Percentiles rank a stretch among this genome's conserved stretches.
Evolutionary conservation across 306 rosid genomes (phyloP).

Genomic region (Quillaja saponaria): DNA sequence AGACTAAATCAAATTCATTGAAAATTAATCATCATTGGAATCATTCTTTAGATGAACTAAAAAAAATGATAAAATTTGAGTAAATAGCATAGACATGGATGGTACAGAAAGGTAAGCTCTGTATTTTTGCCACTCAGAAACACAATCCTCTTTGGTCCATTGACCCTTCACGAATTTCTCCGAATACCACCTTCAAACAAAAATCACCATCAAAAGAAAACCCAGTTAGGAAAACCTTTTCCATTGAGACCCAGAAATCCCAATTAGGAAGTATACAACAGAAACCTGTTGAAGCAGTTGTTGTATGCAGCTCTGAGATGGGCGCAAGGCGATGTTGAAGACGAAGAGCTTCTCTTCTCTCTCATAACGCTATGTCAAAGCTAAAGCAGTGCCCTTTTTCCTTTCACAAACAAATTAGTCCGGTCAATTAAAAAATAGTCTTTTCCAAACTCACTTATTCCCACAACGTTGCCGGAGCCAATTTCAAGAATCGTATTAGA

Average conservation of each 20-base stretch:
- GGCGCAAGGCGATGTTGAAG: conserved; percentile 72
- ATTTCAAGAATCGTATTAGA: too few relatives aligned
- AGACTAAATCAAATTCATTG: background rate
- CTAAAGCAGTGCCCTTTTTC: too few relatives aligned
- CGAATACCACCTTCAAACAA: conserved; percentile 60
- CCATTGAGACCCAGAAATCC: background rate
- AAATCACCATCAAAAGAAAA: background rate
- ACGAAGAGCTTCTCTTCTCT: conserved; percentile 44
- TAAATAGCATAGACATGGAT: background rate
- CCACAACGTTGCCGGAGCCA: too few relatives aligned
- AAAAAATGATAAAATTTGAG: background rate
- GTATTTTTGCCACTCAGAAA: conserved; percentile 78
- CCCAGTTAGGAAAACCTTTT: conserved; percentile 22
- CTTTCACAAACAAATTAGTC: background rate
- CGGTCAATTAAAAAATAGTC: background rate
- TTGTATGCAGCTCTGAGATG: conserved; percentile 74
- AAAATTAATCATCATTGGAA: background rate
- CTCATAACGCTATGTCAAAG: conserved; percentile 26
- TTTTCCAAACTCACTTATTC: background rate
- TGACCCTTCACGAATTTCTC: conserved; percentile 75
- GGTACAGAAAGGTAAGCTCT: conserved; percentile 78
- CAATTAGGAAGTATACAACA: background rate
- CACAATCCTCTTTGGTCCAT: conserved; percentile 72
- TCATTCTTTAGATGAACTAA: background rate
- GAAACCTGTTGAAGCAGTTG: conserved; percentile 84